These are phyloP conservation scores for Leishmania turanica DNA, from an alignment of 208 protist genomes.

Conservation along the genomic window DNA sequence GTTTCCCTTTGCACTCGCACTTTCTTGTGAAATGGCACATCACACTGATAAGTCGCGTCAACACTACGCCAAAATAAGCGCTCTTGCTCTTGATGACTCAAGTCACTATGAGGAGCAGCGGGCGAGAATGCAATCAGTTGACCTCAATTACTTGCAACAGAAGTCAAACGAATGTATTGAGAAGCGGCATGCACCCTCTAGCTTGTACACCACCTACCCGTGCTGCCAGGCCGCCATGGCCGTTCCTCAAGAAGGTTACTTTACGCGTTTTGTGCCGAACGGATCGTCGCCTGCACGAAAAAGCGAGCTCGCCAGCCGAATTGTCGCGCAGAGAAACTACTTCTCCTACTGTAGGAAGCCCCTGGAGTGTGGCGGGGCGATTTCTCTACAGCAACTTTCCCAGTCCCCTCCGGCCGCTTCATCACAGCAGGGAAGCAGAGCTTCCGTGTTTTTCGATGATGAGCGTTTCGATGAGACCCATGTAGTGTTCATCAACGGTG, in stretches of 20 bases:
- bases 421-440: not conserved
- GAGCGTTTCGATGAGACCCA: not conserved
- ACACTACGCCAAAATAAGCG: not conserved
- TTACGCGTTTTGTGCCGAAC: slow-evolving; percentile 2
- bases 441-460: slow-evolving; percentile 24
- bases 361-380: not conserved
- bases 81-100: not conserved
- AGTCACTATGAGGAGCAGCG: slow-evolving; percentile 20
- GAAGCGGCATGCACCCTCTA: slow-evolving; percentile 3
- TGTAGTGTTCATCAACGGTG: slow-evolving; percentile 17
- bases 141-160: slow-evolving; percentile 10
- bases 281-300: slow-evolving; percentile 3
- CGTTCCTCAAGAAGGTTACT: not conserved
- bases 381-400: slow-evolving; percentile 1
- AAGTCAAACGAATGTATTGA: slow-evolving; percentile 14
- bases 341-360: not conserved
- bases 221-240: too few species aligned
- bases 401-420: not conserved
- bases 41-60: not conserved
- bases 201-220: not conserved
- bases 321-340: slow-evolving; percentile 12
- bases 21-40: slow-evolving; percentile 16
- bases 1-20: not conserved
- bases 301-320: slow-evolving; percentile 16
- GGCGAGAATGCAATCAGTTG: slow-evolving; percentile 12